These are phyloP conservation scores for Ophiostoma australiae DNA, from an alignment of 2,329 filamentous ascomycete genomes.

Conservation along the genomic window DNA sequence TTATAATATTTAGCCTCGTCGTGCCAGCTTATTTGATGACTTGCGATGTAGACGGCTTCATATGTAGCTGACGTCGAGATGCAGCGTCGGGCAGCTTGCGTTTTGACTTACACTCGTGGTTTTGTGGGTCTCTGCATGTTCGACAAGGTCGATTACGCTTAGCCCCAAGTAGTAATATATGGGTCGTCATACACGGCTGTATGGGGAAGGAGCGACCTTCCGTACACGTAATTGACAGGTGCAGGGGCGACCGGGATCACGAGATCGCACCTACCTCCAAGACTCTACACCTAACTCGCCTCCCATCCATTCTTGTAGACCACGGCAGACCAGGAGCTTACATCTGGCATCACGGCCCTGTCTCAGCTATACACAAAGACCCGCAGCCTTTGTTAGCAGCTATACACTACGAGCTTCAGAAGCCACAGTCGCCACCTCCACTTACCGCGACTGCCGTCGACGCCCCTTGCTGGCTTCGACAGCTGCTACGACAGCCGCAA, in stretches of 20 bases:
- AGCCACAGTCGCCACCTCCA: background rate
- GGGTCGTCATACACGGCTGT: background rate
- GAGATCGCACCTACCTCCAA: background rate
- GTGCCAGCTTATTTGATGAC: background rate
- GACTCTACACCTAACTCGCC: background rate
- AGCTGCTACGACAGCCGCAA: background rate
- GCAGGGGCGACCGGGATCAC: background rate
- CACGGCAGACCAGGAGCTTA: background rate
- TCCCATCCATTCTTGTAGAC: background rate
- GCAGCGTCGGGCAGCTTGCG: background rate
- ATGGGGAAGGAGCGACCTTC: slow-evolving; percentile 5
- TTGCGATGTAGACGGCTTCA: background rate
- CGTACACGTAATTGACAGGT: slow-evolving; percentile 14
- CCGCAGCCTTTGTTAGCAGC: background rate
- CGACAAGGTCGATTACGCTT: background rate
- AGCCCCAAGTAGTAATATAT: background rate
- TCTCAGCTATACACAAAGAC: background rate
- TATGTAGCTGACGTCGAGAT: background rate
- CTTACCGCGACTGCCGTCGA: background rate
- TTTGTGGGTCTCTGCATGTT: background rate
- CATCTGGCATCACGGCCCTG: background rate
- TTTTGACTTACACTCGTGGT: background rate
- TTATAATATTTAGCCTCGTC: too few species aligned
- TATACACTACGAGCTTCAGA: background rate
- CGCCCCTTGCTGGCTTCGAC: background rate